These are phyloP conservation scores for Hypoxylon sp. DNA, from an alignment of 2,329 filamentous ascomycete genomes.

Conservation along the genomic window DNA sequence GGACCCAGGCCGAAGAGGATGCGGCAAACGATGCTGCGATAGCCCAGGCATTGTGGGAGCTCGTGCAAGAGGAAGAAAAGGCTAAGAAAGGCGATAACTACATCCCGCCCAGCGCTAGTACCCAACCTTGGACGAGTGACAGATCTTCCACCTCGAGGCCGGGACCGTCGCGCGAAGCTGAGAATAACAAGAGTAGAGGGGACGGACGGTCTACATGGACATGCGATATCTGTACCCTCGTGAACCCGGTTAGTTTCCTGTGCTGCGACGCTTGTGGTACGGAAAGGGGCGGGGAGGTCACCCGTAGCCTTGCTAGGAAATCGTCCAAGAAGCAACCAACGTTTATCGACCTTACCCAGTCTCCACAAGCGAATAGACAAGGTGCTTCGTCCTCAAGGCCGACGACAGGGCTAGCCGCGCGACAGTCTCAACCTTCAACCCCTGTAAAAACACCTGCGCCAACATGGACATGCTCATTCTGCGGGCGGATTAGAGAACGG, in stretches of 20 bases:
- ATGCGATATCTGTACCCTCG: constrained; percentile 70
- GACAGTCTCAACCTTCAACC: constrained; percentile 41
- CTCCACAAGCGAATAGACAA: constrained; percentile 25
- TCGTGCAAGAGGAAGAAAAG: constrained; percentile 84
- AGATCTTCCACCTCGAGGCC: constrained; percentile 21
- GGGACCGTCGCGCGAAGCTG: constrained; percentile 3
- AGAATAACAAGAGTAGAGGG: constrained; percentile 1
- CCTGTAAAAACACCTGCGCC: constrained; percentile 37
- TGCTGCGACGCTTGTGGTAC: constrained; percentile 71
- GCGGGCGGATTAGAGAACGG: constrained; percentile 66
- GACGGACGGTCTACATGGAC: constrained; percentile 60
- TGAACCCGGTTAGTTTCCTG: constrained; percentile 66
- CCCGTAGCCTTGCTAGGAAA: constrained; percentile 39
- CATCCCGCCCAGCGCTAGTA: constrained; percentile 64
- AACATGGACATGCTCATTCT: constrained; percentile 68
- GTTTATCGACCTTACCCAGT: constrained; percentile 47
- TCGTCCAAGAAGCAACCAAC: constrained; percentile 46
- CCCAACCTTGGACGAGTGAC: constrained; percentile 61
- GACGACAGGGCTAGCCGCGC: constrained; percentile 29
- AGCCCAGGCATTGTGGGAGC: constrained; percentile 85
- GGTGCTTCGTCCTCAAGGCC: constrained; percentile 24
- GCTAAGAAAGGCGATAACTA: constrained; percentile 69
- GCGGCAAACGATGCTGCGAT: constrained; percentile 91
- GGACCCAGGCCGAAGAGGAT: constrained; percentile 88
- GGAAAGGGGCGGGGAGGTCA: constrained; percentile 58